phyloP scores from a whole-genome alignment of 2,329 filamentous ascomycete species.

The Penicillium sp. region DNA sequence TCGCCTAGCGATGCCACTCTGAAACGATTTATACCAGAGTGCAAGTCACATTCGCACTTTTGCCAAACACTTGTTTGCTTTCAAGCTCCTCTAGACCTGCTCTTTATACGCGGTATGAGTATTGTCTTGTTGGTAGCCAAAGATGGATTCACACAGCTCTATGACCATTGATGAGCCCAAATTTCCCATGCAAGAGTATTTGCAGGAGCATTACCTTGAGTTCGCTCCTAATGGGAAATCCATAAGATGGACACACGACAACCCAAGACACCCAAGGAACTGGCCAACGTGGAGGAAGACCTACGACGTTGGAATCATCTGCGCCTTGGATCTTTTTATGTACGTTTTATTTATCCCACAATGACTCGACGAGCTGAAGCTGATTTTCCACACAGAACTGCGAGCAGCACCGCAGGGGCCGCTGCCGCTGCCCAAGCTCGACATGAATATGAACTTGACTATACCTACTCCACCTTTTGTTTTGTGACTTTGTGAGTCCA shows the following conservation, averaged over 20 bases:
- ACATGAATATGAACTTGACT: conserved; percentile 30
- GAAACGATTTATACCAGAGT: background rate
- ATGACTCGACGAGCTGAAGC: conserved; percentile 11
- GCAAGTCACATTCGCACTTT: background rate
- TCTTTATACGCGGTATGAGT: background rate
- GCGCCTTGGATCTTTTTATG: conserved; percentile 39
- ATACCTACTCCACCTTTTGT: conserved; percentile 35
- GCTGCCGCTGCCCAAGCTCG: conserved; percentile 33
- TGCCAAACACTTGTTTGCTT: conserved; percentile 1
- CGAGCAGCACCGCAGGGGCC: conserved; percentile 41
- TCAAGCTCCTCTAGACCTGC: background rate
- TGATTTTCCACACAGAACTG: conserved; percentile 30
- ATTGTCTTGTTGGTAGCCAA: conserved; percentile 1
- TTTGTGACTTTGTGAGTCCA: conserved; percentile 33
- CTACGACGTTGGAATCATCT: conserved; percentile 34
- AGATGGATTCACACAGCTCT: conserved; percentile 17
- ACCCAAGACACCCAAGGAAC: conserved; percentile 38
- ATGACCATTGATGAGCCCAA: conserved; percentile 17
- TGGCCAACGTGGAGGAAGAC: conserved; percentile 33
- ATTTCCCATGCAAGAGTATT: conserved; percentile 17
- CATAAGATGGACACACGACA: conserved; percentile 36
- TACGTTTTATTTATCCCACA: conserved; percentile 14
- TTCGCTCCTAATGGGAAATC: conserved; percentile 34
- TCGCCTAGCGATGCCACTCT: background rate
- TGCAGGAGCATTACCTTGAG: conserved; percentile 32